Evolutionary conservation across 371 early-diverging fungal genomes (phyloP).

Genomic region (Basidiobolus heterosporus): DNA sequence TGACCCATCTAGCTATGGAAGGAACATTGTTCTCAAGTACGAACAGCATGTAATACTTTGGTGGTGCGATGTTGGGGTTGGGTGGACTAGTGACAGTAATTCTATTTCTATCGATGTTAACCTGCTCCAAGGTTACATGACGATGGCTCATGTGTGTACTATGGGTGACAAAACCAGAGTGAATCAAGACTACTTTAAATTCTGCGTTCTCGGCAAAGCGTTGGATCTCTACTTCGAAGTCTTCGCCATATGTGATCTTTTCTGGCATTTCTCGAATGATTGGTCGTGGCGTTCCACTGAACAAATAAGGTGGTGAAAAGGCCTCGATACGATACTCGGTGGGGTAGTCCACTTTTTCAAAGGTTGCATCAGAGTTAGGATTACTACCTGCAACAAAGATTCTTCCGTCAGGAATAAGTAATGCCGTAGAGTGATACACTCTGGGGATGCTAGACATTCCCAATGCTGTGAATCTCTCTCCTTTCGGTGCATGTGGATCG

Average conservation of each 20-base stretch:
- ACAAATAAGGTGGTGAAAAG: conserved; percentile 24
- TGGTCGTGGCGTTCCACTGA: conserved; percentile 13
- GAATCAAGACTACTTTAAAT: conserved; percentile 14
- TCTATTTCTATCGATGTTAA: too few relatives aligned
- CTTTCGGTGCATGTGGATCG: conserved; percentile 13
- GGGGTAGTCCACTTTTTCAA: conserved; percentile 9
- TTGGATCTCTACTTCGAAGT: conserved; percentile 12
- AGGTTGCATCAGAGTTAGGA: conserved; percentile 15
- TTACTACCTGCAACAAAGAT: conserved; percentile 27
- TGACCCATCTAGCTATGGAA: too few relatives aligned
- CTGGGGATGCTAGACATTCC: conserved; percentile 19
- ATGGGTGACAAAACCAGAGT: conserved; percentile 23
- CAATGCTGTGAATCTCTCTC: conserved; percentile 13
- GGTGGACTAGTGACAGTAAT: too few relatives aligned
- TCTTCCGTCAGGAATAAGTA: conserved; percentile 25
- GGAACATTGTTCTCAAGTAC: too few relatives aligned
- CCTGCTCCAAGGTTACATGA: conserved; percentile 12
- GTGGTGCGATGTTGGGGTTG: too few relatives aligned
- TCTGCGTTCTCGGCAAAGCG: conserved; percentile 5
- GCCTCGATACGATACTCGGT: conserved; percentile 26
- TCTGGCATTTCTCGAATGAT: conserved; percentile 10
- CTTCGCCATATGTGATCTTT: conserved; percentile 10
- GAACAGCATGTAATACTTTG: too few relatives aligned
- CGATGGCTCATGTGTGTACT: conserved; percentile 25
- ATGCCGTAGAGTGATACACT: conserved; percentile 25